phyloP scores from a whole-genome alignment of 148 eudicot genomes.

The Heliosperma pusillum region DNA sequence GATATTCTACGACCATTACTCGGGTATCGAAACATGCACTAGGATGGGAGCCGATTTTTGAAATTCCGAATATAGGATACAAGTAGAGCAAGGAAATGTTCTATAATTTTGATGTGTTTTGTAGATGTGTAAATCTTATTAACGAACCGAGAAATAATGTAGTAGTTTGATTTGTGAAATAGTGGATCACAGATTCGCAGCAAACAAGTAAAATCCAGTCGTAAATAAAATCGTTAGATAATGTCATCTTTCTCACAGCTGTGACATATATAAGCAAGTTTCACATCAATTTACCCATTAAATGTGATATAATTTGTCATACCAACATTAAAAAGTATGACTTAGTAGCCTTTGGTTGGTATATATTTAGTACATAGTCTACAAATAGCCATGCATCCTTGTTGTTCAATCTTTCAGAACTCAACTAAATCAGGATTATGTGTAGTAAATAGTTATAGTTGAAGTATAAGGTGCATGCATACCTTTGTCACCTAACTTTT shows the following conservation, averaged over 20 bases:
- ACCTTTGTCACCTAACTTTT: background rate
- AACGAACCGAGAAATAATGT: too few relatives aligned
- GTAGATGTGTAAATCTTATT: background rate
- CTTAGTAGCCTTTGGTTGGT: constrained; percentile 8
- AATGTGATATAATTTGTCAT: background rate
- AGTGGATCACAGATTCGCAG: too few relatives aligned
- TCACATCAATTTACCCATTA: background rate
- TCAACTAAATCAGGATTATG: background rate
- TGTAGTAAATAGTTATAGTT: background rate
- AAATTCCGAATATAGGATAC: background rate
- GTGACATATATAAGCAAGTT: background rate
- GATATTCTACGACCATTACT: background rate
- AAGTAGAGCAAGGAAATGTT: background rate
- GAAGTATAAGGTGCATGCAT: background rate
- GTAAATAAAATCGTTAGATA: background rate
- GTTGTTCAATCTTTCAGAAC: background rate
- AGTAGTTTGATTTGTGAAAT: too few relatives aligned
- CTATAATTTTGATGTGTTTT: too few relatives aligned
- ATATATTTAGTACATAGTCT: background rate
- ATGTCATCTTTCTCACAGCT: background rate
- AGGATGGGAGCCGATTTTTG: background rate
- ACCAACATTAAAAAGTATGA: background rate
- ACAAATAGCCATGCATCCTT: constrained; percentile 4
- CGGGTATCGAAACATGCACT: background rate
- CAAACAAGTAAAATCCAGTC: background rate